Evolutionary conservation across 176 grass and related monocot genomes (phyloP).

Genomic region (Paspalum notatum): DNA sequence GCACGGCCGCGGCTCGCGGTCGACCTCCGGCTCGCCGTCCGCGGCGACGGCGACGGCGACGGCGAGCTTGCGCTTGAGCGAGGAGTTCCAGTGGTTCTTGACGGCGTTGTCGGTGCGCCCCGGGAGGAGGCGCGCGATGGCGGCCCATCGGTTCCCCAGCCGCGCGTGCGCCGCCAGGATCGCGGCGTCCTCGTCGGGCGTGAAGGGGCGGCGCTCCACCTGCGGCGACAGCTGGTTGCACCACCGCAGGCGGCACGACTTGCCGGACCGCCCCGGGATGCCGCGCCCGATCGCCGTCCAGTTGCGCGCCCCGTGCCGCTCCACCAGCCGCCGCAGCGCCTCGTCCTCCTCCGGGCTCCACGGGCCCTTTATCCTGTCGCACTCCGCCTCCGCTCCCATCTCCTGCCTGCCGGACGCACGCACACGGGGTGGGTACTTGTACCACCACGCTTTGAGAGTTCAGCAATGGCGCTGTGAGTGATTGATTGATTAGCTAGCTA

Average conservation of each 20-base stretch:
- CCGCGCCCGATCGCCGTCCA: slow-evolving; percentile 84
- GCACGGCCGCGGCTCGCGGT: slow-evolving; percentile 48
- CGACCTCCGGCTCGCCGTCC: background rate
- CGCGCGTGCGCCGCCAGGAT: slow-evolving; percentile 78
- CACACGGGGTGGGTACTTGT: background rate
- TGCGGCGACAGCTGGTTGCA: slow-evolving; percentile 96
- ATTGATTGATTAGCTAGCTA: background rate
- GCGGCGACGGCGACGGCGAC: background rate
- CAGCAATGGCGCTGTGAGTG: background rate
- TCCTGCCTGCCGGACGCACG: background rate
- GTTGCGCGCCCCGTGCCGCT: slow-evolving; percentile 83
- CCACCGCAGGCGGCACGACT: slow-evolving; percentile 96
- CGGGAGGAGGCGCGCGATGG: slow-evolving; percentile 81
- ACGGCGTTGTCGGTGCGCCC: slow-evolving; percentile 97
- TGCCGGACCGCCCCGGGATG: slow-evolving; percentile 84
- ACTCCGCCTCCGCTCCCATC: slow-evolving; percentile 50
- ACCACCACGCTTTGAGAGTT: no score
- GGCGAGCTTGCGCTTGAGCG: slow-evolving; percentile 77
- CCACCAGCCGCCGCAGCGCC: slow-evolving; percentile 72
- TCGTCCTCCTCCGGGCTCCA: slow-evolving; percentile 98
- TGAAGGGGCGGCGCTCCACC: slow-evolving; percentile 98
- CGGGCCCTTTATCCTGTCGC: slow-evolving; percentile 83
- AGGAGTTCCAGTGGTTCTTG: slow-evolving; percentile 99
- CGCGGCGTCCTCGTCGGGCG: slow-evolving; percentile 72
- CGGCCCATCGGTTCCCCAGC: slow-evolving; percentile 88